A percentile compares a stretch with the other conserved stretches of the same genome.
Conservation (phyloP, 352 stramenopile species). For the Phytophthora podocarpi region DNA sequence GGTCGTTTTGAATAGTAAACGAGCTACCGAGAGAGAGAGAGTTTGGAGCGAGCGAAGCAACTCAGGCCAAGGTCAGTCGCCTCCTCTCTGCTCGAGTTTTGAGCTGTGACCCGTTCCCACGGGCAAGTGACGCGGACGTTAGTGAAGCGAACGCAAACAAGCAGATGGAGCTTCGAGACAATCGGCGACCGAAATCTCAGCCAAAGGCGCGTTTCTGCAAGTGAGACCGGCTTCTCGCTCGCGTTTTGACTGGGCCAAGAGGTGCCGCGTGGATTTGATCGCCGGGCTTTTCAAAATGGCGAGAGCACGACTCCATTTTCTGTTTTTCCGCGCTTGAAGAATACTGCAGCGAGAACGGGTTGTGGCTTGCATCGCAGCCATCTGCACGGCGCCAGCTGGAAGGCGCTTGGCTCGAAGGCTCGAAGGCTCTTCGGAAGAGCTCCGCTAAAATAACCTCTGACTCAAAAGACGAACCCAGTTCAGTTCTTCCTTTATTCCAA, state of each 20-base stretch:
- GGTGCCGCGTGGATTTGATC: slow-evolving; percentile 25
- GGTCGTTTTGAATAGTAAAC: slow-evolving; percentile 30
- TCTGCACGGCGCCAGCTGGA: not conserved
- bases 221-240: slow-evolving; percentile 26
- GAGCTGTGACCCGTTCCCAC: slow-evolving; percentile 18
- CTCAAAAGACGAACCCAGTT: too few species aligned
- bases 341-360: slow-evolving; percentile 15
- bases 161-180: slow-evolving; percentile 27
- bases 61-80: slow-evolving; percentile 7
- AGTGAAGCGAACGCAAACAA: slow-evolving; percentile 24
- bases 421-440: too few species aligned
- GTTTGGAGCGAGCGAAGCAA: not conserved
- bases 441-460: too few species aligned
- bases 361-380: slow-evolving; percentile 3
- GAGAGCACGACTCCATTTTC: slow-evolving; percentile 14
- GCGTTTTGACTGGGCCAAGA: slow-evolving; percentile 7
- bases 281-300: slow-evolving; percentile 1
- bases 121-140: slow-evolving; percentile 8
- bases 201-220: slow-evolving; percentile 17
- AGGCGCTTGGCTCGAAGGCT: too few species aligned
- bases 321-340: slow-evolving; percentile 27
- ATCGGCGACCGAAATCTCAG: too few species aligned
- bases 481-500: too few species aligned
- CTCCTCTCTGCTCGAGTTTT: slow-evolving; percentile 24
- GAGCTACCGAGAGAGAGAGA: not conserved